Base-by-base conservation (phyloP, 305 asterid species). In the Solanum chacoense region DNA sequence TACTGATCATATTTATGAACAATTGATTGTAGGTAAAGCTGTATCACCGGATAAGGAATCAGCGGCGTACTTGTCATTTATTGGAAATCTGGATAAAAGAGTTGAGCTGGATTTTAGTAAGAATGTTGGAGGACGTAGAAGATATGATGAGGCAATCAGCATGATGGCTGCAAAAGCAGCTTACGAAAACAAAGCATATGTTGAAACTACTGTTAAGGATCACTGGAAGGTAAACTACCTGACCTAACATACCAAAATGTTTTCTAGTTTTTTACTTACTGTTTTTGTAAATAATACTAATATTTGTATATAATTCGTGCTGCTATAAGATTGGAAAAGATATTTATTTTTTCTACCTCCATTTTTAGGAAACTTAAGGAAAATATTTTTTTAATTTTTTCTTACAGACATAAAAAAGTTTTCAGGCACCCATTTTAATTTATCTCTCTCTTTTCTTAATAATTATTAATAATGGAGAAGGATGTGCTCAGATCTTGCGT, bases 141-240 rank as follows among this genome's bases (percentile, higher is more conserved):
- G 89, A 81, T 93, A 93, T 42, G 85, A 85, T 37, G 89, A 92
- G 10, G 50, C 90, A 42, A 92, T 94, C 18, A 90, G 91, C 16
- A 92, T 93, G 5, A 91, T 93, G 97, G 97, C 97, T 11, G 92
- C 98, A 7, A 94, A 95, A 88, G 26, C 94, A 91, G 94, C 97
- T 81, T 95, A 94, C 34, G 98, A 95, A 88, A 94, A 94, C 88
- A 71, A 89, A 6, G 92, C 86, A 26, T 91, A 87, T 89, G 89
- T 91, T 87, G 84, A 88, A 91, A 24, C 45, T 69, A 89, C 78
- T 2, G 94, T 95, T 38, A 89, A 92, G 71, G 63, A 91, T 28
- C 91, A 81, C 67, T 95, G 98, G 97, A 92, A 93, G 97, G 98
- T 12, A 77, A 74, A 31, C 37, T 28, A 71, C 35, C 76, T 7